Conservation (phyloP, 345 rosid species). For the Orychophragmus violaceus region DNA sequence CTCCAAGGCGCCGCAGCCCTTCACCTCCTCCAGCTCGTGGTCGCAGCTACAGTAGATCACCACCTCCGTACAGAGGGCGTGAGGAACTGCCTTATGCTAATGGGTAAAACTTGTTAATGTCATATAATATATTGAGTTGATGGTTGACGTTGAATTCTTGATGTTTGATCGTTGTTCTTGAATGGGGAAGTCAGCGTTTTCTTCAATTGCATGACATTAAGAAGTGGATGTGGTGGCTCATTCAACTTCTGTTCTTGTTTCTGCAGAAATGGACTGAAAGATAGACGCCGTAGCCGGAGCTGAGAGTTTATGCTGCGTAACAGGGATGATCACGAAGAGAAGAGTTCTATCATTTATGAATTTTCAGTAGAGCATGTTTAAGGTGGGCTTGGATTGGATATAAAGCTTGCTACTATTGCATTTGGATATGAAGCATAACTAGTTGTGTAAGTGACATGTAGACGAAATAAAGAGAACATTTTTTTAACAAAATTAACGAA, state of each 20-base stretch:
- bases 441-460: not conserved
- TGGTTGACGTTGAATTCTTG: not conserved
- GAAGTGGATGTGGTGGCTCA: not conserved
- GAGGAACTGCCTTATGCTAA: constrained; percentile 84
- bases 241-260: constrained; percentile 10
- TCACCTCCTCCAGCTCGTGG: constrained; percentile 65
- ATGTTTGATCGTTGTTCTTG: not conserved
- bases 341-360: constrained; percentile 55
- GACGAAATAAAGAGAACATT: not conserved
- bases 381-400: constrained; percentile 57
- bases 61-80: constrained; percentile 71
- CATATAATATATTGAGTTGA: not conserved
- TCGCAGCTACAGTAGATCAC: constrained; percentile 85
- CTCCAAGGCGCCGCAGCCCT: constrained; percentile 75
- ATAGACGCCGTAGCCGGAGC: constrained; percentile 93
- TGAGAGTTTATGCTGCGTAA: constrained; percentile 31
- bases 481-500: not conserved
- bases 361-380: constrained; percentile 42
- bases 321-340: constrained; percentile 17
- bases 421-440: constrained; percentile 34
- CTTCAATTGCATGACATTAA: not conserved
- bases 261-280: constrained; percentile 74
- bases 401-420: constrained; percentile 47
- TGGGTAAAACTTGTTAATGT: constrained; percentile 46
- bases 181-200: not conserved